Conservation (phyloP, 2,329 filamentous ascomycete genomes). For the Trichoderma hamatum region DNA sequence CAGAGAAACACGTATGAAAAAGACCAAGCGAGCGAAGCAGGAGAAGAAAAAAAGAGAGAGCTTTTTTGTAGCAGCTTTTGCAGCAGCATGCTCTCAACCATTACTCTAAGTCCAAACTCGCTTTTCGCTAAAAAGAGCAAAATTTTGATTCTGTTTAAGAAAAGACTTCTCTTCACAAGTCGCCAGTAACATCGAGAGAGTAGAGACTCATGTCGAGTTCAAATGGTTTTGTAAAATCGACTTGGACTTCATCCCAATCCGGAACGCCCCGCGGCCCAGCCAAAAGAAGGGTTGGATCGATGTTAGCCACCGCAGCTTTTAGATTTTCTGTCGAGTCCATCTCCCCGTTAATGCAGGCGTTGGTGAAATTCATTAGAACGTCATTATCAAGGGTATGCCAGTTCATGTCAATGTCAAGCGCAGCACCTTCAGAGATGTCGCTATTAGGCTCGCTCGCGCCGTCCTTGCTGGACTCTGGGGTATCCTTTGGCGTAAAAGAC, state of each 20-base stretch:
- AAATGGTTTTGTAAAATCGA: constrained; percentile 58
- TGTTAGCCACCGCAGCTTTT: constrained; percentile 12
- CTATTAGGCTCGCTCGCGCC: constrained; percentile 63
- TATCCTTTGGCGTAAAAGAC: constrained; percentile 63
- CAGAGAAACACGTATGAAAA: constrained; percentile 21
- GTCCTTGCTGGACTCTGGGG: constrained; percentile 66
- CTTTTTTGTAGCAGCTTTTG: not conserved
- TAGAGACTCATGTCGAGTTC: constrained; percentile 51
- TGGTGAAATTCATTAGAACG: constrained; percentile 48
- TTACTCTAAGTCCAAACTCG: constrained; percentile 10
- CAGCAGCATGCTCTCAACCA: not conserved
- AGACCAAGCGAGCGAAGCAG: constrained; percentile 14
- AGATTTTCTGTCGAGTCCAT: constrained; percentile 34
- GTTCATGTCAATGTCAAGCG: constrained; percentile 56
- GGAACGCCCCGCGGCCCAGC: constrained; percentile 33
- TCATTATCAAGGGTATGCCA: constrained; percentile 56
- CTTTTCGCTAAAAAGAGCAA: constrained; percentile 6
- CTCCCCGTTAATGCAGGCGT: constrained; percentile 33
- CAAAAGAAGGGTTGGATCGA: constrained; percentile 39
- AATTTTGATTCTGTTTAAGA: not conserved
- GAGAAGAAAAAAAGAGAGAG: not conserved
- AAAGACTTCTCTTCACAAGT: not conserved
- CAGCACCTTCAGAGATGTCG: constrained; percentile 60
- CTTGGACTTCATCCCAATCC: constrained; percentile 55
- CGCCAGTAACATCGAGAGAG: constrained; percentile 36